Conservation (phyloP, 129 eudicot genomes). For the sunflower (Helianthus annuus) region HanXRQr2.0-SUNRISE NC_035439.2:107984945-107985444, state of each 20-base stretch:
- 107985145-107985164: background rate
- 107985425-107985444: constrained; percentile 6
- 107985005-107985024: no score
- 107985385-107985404: constrained; percentile 1
- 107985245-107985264: constrained; percentile 29
- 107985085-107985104: no score
- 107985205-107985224: constrained; percentile 37
- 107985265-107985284: constrained; percentile 51
- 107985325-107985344: constrained; percentile 77
- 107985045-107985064: no score
- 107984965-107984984: no score
- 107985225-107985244: constrained; percentile 29
- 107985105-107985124: no score
- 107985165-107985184: constrained; percentile 29
- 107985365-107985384: constrained; percentile 35
- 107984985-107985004: no score
- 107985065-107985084: no score
- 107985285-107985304: constrained; percentile 67
- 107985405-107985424: constrained; percentile 1
- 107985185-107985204: constrained; percentile 41
- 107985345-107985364: constrained; percentile 85
- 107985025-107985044: no score
- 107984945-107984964: no score
- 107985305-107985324: constrained; percentile 60
- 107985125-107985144: no score